phyloP scores from a whole-genome alignment of 352 stramenopile species.

The Globisporangium spinosum region DNA sequence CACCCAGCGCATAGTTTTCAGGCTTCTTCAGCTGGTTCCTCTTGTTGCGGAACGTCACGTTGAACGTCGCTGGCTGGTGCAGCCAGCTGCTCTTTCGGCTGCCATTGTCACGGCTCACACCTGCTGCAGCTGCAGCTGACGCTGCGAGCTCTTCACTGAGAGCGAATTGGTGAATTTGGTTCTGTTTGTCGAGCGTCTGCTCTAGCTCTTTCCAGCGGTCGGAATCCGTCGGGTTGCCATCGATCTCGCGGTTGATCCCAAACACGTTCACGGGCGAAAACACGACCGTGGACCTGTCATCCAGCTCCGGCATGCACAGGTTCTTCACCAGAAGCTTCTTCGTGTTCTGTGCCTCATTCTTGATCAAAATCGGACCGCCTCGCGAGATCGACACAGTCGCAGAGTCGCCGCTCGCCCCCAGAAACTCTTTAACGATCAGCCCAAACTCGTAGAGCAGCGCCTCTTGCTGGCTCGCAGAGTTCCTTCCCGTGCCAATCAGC shows the following conservation, averaged over 20 bases:
- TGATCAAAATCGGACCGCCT: constrained; percentile 30
- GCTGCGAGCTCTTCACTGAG: constrained; percentile 10
- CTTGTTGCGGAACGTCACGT: constrained; percentile 54
- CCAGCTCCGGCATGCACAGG: constrained; percentile 77
- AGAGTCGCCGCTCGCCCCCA: constrained; percentile 29
- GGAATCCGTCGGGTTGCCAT: constrained; percentile 50
- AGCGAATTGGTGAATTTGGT: constrained; percentile 57
- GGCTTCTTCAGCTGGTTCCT: constrained; percentile 36
- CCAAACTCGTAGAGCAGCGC: constrained; percentile 82
- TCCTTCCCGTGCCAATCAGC: constrained; percentile 76
- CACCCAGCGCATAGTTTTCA: constrained; percentile 61
- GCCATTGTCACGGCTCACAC: neutral
- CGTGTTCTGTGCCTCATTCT: constrained; percentile 8
- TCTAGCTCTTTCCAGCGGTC: constrained; percentile 64
- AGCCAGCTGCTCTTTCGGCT: constrained; percentile 38
- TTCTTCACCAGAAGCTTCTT: constrained; percentile 71
- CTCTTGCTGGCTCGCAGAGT: constrained; percentile 81
- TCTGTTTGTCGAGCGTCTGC: constrained; percentile 55
- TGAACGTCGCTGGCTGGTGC: constrained; percentile 42
- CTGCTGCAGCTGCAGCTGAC: neutral
- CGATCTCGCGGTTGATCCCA: constrained; percentile 65
- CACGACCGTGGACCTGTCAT: constrained; percentile 78
- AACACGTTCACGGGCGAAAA: constrained; percentile 73
- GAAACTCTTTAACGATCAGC: constrained; percentile 79
- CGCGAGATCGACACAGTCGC: constrained; percentile 28